Conservation (phyloP, 2,329 filamentous ascomycete species). For the Diaporthe destruens region DNA sequence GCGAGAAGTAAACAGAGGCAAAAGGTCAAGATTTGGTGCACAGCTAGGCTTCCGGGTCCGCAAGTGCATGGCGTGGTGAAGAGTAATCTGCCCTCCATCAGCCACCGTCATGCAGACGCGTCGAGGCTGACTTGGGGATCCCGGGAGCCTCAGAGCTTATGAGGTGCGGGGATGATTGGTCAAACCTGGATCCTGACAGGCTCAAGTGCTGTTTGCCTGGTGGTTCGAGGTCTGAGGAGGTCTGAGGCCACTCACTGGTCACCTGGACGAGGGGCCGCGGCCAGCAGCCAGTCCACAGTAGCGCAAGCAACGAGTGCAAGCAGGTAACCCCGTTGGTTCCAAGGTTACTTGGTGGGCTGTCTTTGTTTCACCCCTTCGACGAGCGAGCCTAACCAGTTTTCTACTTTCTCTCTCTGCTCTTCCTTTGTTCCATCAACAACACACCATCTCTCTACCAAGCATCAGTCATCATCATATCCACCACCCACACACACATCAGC, state of each 20-base stretch:
- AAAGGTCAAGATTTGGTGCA: neutral
- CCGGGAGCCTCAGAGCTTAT: slow-evolving; percentile 10
- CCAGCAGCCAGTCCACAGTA: neutral
- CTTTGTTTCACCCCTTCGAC: slow-evolving; percentile 17
- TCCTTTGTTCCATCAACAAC: neutral
- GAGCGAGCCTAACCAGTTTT: neutral
- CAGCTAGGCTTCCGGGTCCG: too few species aligned
- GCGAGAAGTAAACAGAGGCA: neutral
- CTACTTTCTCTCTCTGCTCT: neutral
- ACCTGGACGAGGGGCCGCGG: slow-evolving; percentile 4
- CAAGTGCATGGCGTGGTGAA: neutral
- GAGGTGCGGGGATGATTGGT: slow-evolving; percentile 4
- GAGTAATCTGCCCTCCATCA: neutral
- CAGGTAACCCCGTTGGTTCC: too few species aligned
- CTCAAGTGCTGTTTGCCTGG: neutral
- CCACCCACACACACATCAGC: slow-evolving; percentile 35
- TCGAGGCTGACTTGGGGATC: slow-evolving; percentile 30
- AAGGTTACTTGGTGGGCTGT: slow-evolving; percentile 7
- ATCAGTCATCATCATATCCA: neutral
- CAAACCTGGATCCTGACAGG: neutral
- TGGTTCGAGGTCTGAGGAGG: slow-evolving; percentile 19
- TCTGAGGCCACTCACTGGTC: slow-evolving; percentile 19
- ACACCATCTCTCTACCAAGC: slow-evolving; percentile 3
- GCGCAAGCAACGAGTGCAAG: neutral
- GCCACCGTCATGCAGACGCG: slow-evolving; percentile 10